Conservation (phyloP, 2,329 filamentous ascomycete genomes). For the Helotiales sp. region DNA sequence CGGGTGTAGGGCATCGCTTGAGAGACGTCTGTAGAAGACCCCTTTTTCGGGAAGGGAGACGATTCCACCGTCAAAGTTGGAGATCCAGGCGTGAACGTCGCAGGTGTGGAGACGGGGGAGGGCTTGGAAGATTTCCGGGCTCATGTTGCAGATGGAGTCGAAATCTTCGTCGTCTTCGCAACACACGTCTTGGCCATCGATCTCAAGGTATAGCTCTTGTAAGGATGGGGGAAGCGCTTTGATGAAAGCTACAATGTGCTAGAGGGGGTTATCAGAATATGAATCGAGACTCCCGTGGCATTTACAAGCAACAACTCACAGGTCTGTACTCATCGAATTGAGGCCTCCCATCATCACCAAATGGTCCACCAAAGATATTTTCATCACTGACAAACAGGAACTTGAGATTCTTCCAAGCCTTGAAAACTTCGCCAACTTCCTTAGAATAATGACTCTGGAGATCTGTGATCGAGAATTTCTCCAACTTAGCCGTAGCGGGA, state of each 20-base stretch:
- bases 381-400: conserved; percentile 22
- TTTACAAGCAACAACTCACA: background rate
- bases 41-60: conserved; percentile 19
- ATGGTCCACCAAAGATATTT: conserved; percentile 7
- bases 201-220: conserved; percentile 20
- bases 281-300: background rate
- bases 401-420: conserved; percentile 23
- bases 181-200: conserved; percentile 14
- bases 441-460: conserved; percentile 10
- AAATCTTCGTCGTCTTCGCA: conserved; percentile 27
- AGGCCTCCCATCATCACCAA: conserved; percentile 12
- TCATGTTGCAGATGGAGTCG: conserved; percentile 17
- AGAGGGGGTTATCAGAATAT: background rate
- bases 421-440: conserved; percentile 16
- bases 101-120: conserved; percentile 20
- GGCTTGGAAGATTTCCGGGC: conserved; percentile 16
- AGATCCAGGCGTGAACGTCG: conserved; percentile 29
- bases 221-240: conserved; percentile 20
- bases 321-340: conserved; percentile 7
- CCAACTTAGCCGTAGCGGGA: conserved; percentile 16
- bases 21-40: conserved; percentile 21
- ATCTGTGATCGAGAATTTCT: conserved; percentile 15
- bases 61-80: conserved; percentile 14
- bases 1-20: background rate
- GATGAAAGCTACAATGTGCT: conserved; percentile 23